phyloP scores from a whole-genome alignment of 2,329 filamentous ascomycete species.

The Blastomyces silverae region DNA sequence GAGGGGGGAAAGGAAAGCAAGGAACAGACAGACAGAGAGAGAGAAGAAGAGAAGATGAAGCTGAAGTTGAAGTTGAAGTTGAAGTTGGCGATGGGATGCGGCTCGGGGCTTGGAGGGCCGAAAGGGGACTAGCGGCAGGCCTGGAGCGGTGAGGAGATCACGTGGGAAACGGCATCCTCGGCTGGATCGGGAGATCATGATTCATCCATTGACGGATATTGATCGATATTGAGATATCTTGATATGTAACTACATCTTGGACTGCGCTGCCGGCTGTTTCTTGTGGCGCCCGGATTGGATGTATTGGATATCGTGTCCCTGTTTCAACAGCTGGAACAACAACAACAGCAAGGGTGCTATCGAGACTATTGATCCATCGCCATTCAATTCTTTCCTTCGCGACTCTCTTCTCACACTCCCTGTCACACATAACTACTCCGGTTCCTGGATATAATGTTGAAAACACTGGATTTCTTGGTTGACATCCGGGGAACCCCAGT shows the following conservation, averaged over 20 bases:
- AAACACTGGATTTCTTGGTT: not conserved
- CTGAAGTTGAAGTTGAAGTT: not conserved
- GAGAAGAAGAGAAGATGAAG: slow-evolving; percentile 5
- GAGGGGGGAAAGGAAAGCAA: slow-evolving; percentile 4
- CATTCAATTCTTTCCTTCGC: no score
- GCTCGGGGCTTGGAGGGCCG: no score
- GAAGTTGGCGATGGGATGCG: not conserved
- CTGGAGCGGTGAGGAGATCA: not conserved
- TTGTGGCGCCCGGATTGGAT: not conserved
- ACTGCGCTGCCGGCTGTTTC: not conserved
- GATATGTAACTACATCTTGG: no score
- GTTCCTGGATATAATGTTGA: not conserved
- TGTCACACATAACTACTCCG: no score
- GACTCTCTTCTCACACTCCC: not conserved
- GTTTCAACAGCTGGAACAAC: not conserved
- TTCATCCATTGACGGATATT: not conserved
- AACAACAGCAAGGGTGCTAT: not conserved
- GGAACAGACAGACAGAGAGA: slow-evolving; percentile 5
- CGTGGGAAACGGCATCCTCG: not conserved
- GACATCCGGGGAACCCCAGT: not conserved
- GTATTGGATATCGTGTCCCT: not conserved
- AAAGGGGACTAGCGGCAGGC: not conserved
- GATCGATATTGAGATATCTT: no score
- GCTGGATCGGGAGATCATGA: not conserved
- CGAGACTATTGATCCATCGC: not conserved